Evolutionary conservation across 345 rosid species (phyloP), one percentile per base, ranked within the genome.

Genomic region (Gossypium sturtianum): DNA sequence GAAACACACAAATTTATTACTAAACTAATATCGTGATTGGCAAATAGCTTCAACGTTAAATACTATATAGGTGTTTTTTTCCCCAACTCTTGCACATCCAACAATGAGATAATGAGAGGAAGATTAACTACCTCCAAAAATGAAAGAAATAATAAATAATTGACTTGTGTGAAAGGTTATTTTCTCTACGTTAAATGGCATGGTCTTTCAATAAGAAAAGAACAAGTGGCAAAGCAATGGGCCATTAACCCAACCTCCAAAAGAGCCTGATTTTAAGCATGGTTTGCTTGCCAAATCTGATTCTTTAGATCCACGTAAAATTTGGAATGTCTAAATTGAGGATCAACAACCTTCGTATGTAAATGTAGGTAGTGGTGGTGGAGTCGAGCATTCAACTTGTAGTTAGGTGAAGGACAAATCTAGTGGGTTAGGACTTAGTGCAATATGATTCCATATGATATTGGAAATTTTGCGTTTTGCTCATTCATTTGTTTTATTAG

Each of bases 391-490:
- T 61, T 15, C 19, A 61, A 19, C 20, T 65, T 65, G 51, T 4
- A 19, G 29, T 58, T 58, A 58, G 70, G 70, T 66, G 52, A 44
- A 20, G 52, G 70, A 66, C 29, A 66, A 66, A 66, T 43, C 17
- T 2, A 43, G 49, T 2, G 17, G 29, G 22, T 17, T 59, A 43
- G 22, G 47, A 59, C 16, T 27, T 58, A 15, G 54, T 51, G 54
- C 54, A 48, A 48, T 48, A 48, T 48, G 12, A 48, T 48, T 48
- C 51, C 51, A 4, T 29, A 29, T 29, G 38, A 29, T 29, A 4
- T 29, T 29, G 38, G 38, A 29, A 4, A 29, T 29, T 29, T 29
- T 29, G 38, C 6, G 38, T 34, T 34, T 34, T 34, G 38, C 38
- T 34, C 6, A 0, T 34, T 34, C 38, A 34, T 34, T 34, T 34